phyloP scores from a whole-genome alignment of 495 filamentous ascomycete species.

The Aspergillus sclerotiicarbonarius region DNA sequence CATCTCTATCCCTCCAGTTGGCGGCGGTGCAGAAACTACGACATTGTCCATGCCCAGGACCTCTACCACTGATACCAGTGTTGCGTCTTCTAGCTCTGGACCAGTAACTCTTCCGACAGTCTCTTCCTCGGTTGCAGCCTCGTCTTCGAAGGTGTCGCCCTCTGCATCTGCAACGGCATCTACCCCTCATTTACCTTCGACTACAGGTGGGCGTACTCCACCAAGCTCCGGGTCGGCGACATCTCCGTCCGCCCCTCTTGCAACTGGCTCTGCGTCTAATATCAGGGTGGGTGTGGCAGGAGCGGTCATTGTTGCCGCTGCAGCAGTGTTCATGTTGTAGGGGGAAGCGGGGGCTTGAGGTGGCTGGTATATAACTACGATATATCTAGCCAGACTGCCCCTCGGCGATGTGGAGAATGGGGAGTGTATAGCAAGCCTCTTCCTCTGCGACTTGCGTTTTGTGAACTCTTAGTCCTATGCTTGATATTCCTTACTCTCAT shows the following conservation, averaged over 20 bases:
- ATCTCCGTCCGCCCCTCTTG: conserved; percentile 21
- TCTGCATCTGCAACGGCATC: neutral
- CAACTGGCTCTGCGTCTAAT: conserved; percentile 24
- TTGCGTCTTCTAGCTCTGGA: conserved; percentile 7
- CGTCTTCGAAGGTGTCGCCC: neutral
- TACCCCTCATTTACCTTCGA: neutral
- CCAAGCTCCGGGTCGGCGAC: neutral
- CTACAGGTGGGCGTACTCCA: neutral
- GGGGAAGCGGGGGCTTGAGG: neutral
- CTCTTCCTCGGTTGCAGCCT: neutral
- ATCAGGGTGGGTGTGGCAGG: conserved; percentile 33
- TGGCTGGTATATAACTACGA: neutral
- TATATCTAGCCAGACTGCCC: neutral
- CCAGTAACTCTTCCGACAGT: conserved; percentile 13
- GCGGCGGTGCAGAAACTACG: conserved; percentile 17
- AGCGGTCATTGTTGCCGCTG: conserved; percentile 28
- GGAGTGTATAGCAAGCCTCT: neutral
- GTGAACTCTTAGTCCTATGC: neutral
- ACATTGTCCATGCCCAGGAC: conserved; percentile 3
- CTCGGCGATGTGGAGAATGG: neutral
- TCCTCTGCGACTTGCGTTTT: neutral
- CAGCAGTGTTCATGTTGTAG: conserved; percentile 35
- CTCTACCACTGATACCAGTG: conserved; percentile 9
- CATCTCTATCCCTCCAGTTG: conserved; percentile 36
- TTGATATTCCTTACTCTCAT: neutral